These are phyloP conservation scores for Colletotrichum godetiae DNA, from an alignment of 2,329 filamentous ascomycete genomes.

Conservation along the genomic window DNA sequence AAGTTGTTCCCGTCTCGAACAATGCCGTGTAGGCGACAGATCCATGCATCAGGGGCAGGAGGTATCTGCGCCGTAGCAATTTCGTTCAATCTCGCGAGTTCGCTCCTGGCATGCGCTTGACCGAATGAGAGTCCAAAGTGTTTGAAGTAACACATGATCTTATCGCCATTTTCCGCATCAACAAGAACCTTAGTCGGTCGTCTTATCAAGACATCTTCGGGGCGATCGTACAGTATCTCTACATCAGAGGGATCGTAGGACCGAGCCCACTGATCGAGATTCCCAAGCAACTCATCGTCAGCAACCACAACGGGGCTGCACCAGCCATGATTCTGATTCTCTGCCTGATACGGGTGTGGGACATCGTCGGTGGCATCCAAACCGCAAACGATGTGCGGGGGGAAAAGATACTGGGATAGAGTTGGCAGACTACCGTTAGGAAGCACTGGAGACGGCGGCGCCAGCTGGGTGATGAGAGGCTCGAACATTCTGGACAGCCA, in stretches of 20 bases:
- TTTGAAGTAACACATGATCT: conserved; percentile 39
- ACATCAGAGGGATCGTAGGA: conserved; percentile 39
- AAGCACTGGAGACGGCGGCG: conserved; percentile 27
- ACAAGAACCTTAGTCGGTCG: conserved; percentile 38
- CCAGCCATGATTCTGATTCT: neutral
- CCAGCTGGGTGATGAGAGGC: conserved; percentile 37
- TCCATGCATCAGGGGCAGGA: conserved; percentile 27
- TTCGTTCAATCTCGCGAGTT: conserved; percentile 35
- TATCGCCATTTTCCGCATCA: neutral
- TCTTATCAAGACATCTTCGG: conserved; percentile 39
- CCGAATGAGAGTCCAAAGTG: neutral
- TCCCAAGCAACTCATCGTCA: conserved; percentile 36
- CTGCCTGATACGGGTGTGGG: conserved; percentile 15
- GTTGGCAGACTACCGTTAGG: conserved; percentile 30
- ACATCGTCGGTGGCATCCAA: conserved; percentile 37
- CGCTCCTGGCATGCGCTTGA: conserved; percentile 25
- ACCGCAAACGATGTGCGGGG: conserved; percentile 35
- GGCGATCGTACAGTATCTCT: conserved; percentile 33
- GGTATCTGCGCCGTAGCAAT: conserved; percentile 30
- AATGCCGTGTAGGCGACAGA: conserved; percentile 38
- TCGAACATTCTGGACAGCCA: conserved; percentile 34
- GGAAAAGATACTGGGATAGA: conserved; percentile 38
- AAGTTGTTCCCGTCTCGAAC: conserved; percentile 20
- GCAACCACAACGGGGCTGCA: neutral
- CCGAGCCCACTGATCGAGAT: conserved; percentile 39